Conservation (phyloP, 2,329 filamentous ascomycete species). For the Curvularia verruculosa region DNA sequence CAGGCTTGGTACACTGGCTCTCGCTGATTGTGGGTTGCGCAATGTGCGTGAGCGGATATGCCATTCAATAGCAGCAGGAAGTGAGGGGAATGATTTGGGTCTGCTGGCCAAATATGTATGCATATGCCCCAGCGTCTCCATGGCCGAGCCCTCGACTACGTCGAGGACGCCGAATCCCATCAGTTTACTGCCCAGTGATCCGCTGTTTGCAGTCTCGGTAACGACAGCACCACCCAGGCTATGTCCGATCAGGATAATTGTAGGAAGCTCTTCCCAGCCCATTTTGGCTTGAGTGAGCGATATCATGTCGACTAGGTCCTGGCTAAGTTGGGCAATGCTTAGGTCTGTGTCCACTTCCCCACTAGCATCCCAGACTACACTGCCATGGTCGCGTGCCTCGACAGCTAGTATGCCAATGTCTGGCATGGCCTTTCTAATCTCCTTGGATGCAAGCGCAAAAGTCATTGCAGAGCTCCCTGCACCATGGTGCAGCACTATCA, state of each 20-base stretch:
- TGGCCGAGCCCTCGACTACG: constrained; percentile 92
- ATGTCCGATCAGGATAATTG: constrained; percentile 84
- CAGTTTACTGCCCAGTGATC: constrained; percentile 68
- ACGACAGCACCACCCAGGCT: constrained; percentile 91
- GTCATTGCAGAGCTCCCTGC: constrained; percentile 92
- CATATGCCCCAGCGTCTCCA: constrained; percentile 95
- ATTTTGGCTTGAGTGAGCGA: constrained; percentile 69
- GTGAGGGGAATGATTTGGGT: constrained; percentile 75
- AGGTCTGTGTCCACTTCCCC: constrained; percentile 64
- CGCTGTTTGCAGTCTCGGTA: constrained; percentile 76
- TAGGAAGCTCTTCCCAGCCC: constrained; percentile 75
- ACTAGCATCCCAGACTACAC: constrained; percentile 55
- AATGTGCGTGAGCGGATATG: constrained; percentile 88
- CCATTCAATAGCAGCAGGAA: constrained; percentile 88
- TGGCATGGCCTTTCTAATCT: constrained; percentile 78
- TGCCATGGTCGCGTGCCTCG: constrained; percentile 87
- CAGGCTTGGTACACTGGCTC: constrained; percentile 84
- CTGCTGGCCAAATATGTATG: constrained; percentile 85
- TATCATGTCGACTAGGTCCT: constrained; percentile 75
- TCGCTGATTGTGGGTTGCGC: constrained; percentile 80
- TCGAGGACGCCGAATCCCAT: constrained; percentile 90
- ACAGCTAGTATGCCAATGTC: constrained; percentile 81
- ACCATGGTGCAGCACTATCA: constrained; percentile 94
- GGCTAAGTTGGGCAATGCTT: constrained; percentile 71
- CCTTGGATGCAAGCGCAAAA: constrained; percentile 80